These are phyloP conservation scores for Coelastrella sp. DNA, from an alignment of 139 green algal genomes.

Conservation along the genomic window DNA sequence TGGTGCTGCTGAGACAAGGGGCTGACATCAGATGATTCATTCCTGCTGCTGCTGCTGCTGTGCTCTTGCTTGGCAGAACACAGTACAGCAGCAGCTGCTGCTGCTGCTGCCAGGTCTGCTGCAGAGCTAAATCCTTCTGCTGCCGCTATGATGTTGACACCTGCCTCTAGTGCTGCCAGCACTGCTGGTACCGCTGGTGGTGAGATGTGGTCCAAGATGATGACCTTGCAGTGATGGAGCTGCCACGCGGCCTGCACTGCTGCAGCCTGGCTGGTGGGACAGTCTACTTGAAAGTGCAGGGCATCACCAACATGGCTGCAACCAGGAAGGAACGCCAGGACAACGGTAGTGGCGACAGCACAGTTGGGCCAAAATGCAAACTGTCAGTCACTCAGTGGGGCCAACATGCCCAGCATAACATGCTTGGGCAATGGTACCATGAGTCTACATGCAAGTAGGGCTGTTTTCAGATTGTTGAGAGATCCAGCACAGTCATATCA, in stretches of 20 bases:
- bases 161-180: not conserved
- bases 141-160: slow-evolving; percentile 6
- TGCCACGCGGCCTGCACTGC: slow-evolving; percentile 14
- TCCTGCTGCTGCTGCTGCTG: not conserved
- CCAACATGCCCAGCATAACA: not conserved
- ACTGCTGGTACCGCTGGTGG: not conserved
- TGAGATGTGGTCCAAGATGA: not conserved
- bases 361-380: not conserved
- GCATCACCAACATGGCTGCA: not conserved
- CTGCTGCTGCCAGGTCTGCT: not conserved
- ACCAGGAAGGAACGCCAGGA: not conserved
- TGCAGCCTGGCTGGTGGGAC: not conserved
- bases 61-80: no score
- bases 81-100: no score
- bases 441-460: not conserved
- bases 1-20: not conserved
- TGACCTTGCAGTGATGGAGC: slow-evolving; percentile 7
- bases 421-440: not conserved
- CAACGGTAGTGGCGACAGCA: not conserved
- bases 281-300: not conserved
- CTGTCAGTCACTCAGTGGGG: not conserved
- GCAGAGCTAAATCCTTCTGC: not conserved
- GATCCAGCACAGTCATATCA: not conserved
- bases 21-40: not conserved
- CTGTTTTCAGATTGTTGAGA: not conserved